Evolutionary conservation across 1,284 basidiomycete genomes (phyloP), one percentile per base, ranked within the genome.

Genomic region (Cutaneotrichosporon cavernicola): DNA sequence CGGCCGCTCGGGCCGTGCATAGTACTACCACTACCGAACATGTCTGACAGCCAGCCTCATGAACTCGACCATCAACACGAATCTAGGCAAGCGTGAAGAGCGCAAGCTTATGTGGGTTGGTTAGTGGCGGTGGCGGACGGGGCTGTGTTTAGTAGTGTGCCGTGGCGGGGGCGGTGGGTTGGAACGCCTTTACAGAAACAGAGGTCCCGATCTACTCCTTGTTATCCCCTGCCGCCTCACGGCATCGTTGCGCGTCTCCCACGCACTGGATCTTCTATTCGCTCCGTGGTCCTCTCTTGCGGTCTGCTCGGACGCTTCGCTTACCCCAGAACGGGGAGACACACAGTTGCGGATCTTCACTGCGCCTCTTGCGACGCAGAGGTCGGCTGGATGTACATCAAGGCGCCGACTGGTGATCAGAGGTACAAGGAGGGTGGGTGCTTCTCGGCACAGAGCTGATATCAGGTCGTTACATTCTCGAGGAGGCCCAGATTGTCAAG

Each of bases 401-500:
- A 73, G 58, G 76, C 79, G 11, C 75, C 75, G 18, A 76, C 73
- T 36, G 71, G 73, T 6, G 79, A 80, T 7, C 78, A 81, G 69
- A 66, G 73, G 34, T 81, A 81, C 66, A 81, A 81, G 64, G 80
- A 81, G 65, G 78, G 77, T 77, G 64, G 71, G 60, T 8, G 30
- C 14, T 5, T 16, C 22, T 52, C 2, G 6, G 38, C n/a, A 3
- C 8, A 55, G 7, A 7, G 21, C 26, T 36, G 50, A 61, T 26
- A 9, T 18, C 61, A 78, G 78, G 79, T 4, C 68, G 77, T 38
- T 79, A 77, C 64, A 80, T 80, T 43, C 68, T 81, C 62, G 75
- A 77, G 64, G 78, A 79, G 34, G 76, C 75, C 46, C 80, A 78
- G 61, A 80, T 82, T 9, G 75, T 86, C 61, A 84, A 83, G 73